phyloP scores from a whole-genome alignment of 148 eudicot genomes.

The Drosera capensis region DNA sequence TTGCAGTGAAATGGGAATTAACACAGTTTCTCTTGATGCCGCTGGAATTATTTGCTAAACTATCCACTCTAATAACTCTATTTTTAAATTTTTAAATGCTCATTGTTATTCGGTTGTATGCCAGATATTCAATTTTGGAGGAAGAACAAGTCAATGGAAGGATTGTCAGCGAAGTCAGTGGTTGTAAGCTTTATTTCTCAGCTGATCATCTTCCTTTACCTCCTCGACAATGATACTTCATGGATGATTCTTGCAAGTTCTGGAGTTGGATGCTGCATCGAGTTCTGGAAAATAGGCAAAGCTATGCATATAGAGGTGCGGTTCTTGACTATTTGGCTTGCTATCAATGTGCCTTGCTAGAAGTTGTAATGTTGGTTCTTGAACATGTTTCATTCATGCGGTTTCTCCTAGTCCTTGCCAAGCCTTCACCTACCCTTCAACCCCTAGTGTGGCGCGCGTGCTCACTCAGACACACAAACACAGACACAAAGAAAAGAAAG shows the following conservation, averaged over 20 bases:
- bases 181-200: slow-evolving; percentile 76
- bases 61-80: too few relatives aligned
- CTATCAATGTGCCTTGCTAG: not conserved
- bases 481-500: too few relatives aligned
- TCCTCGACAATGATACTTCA: slow-evolving; percentile 92
- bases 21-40: too few relatives aligned
- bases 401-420: not conserved
- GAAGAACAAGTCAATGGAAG: slow-evolving; percentile 99
- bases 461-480: too few relatives aligned
- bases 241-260: slow-evolving; percentile 98
- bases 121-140: slow-evolving; percentile 98
- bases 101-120: slow-evolving; percentile 6
- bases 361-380: not conserved
- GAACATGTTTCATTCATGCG: not conserved
- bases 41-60: too few relatives aligned
- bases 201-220: slow-evolving; percentile 78
- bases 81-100: too few relatives aligned
- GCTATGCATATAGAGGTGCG: slow-evolving; percentile 98
- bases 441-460: too few relatives aligned
- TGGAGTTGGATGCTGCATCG: slow-evolving; percentile 90
- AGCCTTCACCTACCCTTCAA: too few relatives aligned
- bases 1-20: too few relatives aligned
- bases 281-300: slow-evolving; percentile 99
- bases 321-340: not conserved
- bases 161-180: slow-evolving; percentile 84